phyloP scores from a whole-genome alignment of 176 grass and related monocot genomes.

The Echinochloa phyllopogon region DNA sequence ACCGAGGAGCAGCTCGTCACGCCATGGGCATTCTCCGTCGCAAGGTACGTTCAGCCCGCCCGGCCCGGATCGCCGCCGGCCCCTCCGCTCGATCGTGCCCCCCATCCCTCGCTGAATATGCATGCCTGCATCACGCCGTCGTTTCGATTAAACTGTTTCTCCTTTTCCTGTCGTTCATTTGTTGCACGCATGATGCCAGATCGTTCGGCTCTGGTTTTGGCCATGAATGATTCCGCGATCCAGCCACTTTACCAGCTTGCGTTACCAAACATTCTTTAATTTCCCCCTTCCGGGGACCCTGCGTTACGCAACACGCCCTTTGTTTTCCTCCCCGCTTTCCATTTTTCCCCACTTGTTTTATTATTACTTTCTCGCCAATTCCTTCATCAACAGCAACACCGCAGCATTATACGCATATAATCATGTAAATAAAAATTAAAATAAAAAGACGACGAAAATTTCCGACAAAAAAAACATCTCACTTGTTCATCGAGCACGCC shows the following conservation, averaged over 20 bases:
- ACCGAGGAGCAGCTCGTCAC: slow-evolving; percentile 90
- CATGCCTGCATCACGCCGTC: fast-evolving
- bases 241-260: too few species aligned
- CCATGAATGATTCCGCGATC: not conserved
- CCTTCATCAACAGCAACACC: not conserved
- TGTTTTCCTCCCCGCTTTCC: not conserved
- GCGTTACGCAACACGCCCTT: not conserved
- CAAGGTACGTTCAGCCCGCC: slow-evolving; percentile 77
- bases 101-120: too few species aligned
- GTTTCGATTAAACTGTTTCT: not conserved
- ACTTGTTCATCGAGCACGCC: not conserved
- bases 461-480: not conserved
- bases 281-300: not conserved
- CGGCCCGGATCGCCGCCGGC: too few species aligned
- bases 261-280: not conserved
- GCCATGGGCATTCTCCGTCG: slow-evolving; percentile 89
- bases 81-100: too few species aligned
- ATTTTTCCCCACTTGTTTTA: not conserved
- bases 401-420: too few species aligned
- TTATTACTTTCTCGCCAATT: slow-evolving; percentile 2
- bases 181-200: not conserved
- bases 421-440: too few species aligned
- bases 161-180: too few species aligned
- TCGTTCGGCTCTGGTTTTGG: not conserved
- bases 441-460: not conserved